Evolutionary conservation across 495 filamentous ascomycete genomes (phyloP), one percentile per base, ranked within the genome.

Genomic region (Penicillium paradoxum): DNA sequence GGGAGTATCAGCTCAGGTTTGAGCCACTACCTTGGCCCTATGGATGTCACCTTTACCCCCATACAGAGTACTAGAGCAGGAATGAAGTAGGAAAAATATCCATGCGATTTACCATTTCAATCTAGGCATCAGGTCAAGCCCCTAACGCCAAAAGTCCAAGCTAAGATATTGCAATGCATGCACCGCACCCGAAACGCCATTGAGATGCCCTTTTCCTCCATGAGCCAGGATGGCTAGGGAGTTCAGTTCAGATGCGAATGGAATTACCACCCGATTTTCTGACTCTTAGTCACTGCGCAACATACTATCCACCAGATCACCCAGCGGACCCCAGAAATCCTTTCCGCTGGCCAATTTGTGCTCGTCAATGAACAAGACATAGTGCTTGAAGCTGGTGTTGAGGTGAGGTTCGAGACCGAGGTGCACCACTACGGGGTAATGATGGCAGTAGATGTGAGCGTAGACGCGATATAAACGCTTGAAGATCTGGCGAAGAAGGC

Each of bases 301-400:
- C 88, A 98, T 98, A 57, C 87, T 96, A 65, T 97, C 93, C 33
- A 98, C 93, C 63, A 98, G 74, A 70, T 98, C 93, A 18, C 91
- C 91, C 51, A 98, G 71, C n/a, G 93, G 93, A 0, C 93, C 93
- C 86, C 90, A 98, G 76, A 90, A 98, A 67, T 97, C 95, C 74
- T 96, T 96, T 55, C 90, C 90, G 64, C 82, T 92, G 45, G 88
- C 87, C 61, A 97, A 67, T 55, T 79, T 83, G 71, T 95, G 91
- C 78, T 96, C 91, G 65, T 97, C 88, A 57, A 97, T 90, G 74
- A 97, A 97, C 39, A 97, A 79, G 48, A 96, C 93, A 65, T 97
- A 98, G 68, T 98, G 93, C 79, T 98, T 98, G 82, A 98, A 98
- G 75, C 88, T 93, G 41, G 93, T 98, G 73, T 98, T 98, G 60